A percentile compares a stretch with the other conserved stretches of the same genome.
phyloP scores from a whole-genome alignment of 192 early-diverging fungal species.

The Rhizoclosmatium sp. region DNA sequence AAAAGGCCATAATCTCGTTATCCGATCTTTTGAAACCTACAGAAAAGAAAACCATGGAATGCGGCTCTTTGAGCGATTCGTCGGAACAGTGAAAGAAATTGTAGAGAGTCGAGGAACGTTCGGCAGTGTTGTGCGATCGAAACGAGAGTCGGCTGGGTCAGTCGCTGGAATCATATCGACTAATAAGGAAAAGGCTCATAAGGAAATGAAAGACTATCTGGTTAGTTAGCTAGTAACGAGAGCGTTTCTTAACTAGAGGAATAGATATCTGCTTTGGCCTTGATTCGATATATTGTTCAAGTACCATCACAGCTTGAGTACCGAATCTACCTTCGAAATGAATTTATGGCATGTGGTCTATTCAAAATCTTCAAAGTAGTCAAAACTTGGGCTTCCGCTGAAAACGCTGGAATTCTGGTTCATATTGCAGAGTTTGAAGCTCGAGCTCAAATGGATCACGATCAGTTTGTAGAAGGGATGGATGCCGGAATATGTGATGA shows the following conservation, averaged over 20 bases:
- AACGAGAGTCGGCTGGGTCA: conserved; percentile 7
- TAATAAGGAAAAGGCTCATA: conserved; percentile 44
- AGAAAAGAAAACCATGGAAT: conserved; percentile 14
- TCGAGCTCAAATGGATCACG: conserved; percentile 42
- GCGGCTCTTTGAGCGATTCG: conserved; percentile 43
- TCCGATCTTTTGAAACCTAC: conserved; percentile 50
- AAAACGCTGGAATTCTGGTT: conserved; percentile 51
- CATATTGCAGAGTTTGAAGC: conserved; percentile 53
- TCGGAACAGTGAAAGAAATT: conserved; percentile 33
- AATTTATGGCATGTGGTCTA: conserved; percentile 50
- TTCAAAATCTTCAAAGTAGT: conserved; percentile 42
- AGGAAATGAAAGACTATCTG: conserved; percentile 54
- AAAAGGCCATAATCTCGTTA: conserved; percentile 54
- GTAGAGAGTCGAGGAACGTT: conserved; percentile 51
- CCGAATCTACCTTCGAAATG: conserved; percentile 53
- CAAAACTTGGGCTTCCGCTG: conserved; percentile 53
- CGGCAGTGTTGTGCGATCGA: conserved; percentile 49
- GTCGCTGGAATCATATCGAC: conserved; percentile 35
- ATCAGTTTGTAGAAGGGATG: conserved; percentile 52
- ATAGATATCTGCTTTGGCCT: conserved; percentile 49
- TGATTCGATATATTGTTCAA: conserved; percentile 52
- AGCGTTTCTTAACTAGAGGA: background rate
- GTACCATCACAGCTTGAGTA: conserved; percentile 55
- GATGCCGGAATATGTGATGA: conserved; percentile 38
- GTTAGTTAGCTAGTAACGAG: conserved; percentile 26